Base-by-base conservation (phyloP, 2,329 filamentous ascomycete genomes). In the Mollisiaceae sp. region DNA sequence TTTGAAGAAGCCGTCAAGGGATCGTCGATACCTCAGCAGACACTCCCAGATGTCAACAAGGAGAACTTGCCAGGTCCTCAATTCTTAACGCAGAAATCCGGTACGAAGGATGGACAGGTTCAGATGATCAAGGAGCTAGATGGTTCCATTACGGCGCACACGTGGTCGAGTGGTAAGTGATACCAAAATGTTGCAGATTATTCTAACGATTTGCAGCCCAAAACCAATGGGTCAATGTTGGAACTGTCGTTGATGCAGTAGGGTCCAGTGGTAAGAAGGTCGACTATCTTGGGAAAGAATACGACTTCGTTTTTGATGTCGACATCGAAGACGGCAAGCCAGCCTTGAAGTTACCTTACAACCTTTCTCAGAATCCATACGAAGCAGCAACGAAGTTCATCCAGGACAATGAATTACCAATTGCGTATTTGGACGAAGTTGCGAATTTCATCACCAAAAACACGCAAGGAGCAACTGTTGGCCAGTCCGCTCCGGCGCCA, bases 241-340 rank as follows among this genome's bases (percentile, higher is more conserved):
- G 95, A n/a, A 97, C 93, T 0, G 94, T 99, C 0, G 95, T 98
- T 12, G 93, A 97, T 72, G 88, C 93, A 3, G 91, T 91, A 5
- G 93, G 91, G 43, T 96, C 93, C 75, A 92, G 89, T 70, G 91
- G 92, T 12, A 88, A 88, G 65, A 93, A 94, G 79, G 69, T 88
- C 8, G 84, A 89, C 65, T 90, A 94, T 75, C 83, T 91, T 1
- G 94, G 94, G 38, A 87, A 97, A 75, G 91, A 94, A 67, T 99
- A 97, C 77, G 95, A 99, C 76, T 97, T 91, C 74, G 94, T 99
- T 9, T 98, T 98, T 71, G 94, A 97, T 75, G 94, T 97, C 32
- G 94, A 97, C 73, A 96, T 97, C 68, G 92, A 97, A 76, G 94
- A 97, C 74, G 94, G 93, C 60, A 94, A 96, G 75, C 94, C 94